Conservation (phyloP, 2,329 filamentous ascomycete species). For the Talaromyces sp. region DNA sequence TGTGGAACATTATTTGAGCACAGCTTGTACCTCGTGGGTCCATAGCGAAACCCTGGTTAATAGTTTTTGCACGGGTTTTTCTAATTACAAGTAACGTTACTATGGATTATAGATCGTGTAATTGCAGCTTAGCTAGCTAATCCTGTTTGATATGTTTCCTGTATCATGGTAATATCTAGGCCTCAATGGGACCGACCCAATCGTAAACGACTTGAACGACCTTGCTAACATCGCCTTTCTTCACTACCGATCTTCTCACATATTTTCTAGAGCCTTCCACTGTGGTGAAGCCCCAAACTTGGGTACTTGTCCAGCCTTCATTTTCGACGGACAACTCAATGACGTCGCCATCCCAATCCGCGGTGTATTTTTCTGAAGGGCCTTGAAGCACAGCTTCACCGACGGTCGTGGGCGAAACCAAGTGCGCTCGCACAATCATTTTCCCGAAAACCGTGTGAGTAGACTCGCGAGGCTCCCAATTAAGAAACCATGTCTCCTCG, state of each 20-base stretch:
- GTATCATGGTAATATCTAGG: background rate
- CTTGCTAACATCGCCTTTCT: background rate
- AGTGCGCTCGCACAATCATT: background rate
- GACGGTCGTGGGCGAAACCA: background rate
- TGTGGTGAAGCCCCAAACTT: slow-evolving; percentile 1
- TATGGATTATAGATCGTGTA: background rate
- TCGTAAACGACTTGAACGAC: background rate
- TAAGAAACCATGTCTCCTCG: background rate
- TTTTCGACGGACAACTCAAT: slow-evolving; percentile 1
- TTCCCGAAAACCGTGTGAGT: slow-evolving; percentile 1
- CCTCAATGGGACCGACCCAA: background rate
- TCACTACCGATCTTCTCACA: background rate
- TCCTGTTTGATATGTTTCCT: background rate
- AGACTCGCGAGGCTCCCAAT: background rate
- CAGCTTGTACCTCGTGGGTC: background rate
- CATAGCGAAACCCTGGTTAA: background rate
- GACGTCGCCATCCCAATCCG: slow-evolving; percentile 6
- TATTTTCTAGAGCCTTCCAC: background rate
- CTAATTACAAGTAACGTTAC: background rate
- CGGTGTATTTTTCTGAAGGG: background rate
- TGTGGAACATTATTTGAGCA: background rate
- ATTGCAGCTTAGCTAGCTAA: background rate
- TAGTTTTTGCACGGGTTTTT: background rate
- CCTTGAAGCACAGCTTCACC: background rate
- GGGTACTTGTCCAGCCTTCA: slow-evolving; percentile 4